phyloP scores from a whole-genome alignment of 2,329 filamentous ascomycete genomes.

The Cordyceps fumosorosea region DNA sequence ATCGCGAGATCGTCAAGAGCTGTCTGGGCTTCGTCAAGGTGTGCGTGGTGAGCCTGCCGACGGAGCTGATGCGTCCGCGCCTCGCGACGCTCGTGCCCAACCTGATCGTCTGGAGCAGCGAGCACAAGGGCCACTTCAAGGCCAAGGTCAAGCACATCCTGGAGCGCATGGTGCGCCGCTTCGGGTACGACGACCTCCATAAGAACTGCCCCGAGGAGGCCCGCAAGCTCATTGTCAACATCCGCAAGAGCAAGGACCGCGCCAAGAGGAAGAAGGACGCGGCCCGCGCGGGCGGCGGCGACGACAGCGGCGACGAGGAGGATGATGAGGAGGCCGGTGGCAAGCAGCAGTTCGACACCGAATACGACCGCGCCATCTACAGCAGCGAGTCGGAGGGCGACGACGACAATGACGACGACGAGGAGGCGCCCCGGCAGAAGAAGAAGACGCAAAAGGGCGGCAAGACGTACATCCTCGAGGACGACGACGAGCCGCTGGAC shows the following conservation, averaged over 20 bases:
- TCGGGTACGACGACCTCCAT: constrained; percentile 76
- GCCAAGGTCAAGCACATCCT: constrained; percentile 97
- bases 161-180: constrained; percentile 86
- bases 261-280: constrained; percentile 82
- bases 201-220: constrained; percentile 77
- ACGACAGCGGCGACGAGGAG: constrained; percentile 51
- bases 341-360: constrained; percentile 70
- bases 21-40: constrained; percentile 97
- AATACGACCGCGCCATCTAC: constrained; percentile 94
- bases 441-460: constrained; percentile 53
- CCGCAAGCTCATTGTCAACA: constrained; percentile 85
- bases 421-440: constrained; percentile 39
- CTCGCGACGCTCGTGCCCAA: constrained; percentile 77
- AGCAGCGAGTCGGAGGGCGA: constrained; percentile 62
- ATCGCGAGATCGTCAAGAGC: constrained; percentile 91
- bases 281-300: constrained; percentile 46
- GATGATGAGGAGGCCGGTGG: constrained; percentile 41
- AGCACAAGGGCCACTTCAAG: constrained; percentile 96
- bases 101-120: constrained; percentile 91
- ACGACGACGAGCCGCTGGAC: constrained; percentile 91
- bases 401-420: constrained; percentile 45
- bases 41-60: constrained; percentile 78
- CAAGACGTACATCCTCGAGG: constrained; percentile 84
- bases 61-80: constrained; percentile 69
- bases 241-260: constrained; percentile 89